Conservation (phyloP, 164 flowering plant genomes). For the Magnolia kwangsiensis region DNA sequence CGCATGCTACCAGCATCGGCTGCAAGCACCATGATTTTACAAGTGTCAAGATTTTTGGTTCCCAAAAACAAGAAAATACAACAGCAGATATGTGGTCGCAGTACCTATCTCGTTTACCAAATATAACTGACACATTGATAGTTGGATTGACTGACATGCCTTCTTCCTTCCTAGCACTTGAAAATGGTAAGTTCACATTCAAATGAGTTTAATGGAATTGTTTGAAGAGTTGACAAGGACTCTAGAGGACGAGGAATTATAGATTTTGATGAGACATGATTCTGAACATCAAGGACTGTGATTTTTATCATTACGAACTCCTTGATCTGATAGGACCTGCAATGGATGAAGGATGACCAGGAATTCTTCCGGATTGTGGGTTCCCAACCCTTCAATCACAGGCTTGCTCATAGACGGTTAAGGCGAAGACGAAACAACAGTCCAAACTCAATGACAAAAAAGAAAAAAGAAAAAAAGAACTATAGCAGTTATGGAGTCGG, state of each 20-base stretch:
- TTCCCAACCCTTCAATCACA: too few species aligned
- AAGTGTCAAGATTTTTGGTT: constrained; percentile 8
- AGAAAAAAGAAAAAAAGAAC: too few species aligned
- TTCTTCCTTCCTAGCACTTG: constrained; percentile 69
- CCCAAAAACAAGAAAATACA: neutral
- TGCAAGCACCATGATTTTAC: constrained; percentile 31
- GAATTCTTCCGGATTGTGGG: neutral
- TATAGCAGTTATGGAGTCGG: too few species aligned
- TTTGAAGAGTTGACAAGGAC: neutral
- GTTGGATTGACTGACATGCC: constrained; percentile 63
- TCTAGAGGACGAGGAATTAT: neutral
- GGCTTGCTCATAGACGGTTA: too few species aligned
- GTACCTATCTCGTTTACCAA: constrained; percentile 94
- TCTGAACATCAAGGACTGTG: too few species aligned
- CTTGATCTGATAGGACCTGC: too few species aligned
- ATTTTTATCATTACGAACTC: too few species aligned
- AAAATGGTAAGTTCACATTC: neutral
- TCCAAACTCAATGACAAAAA: too few species aligned
- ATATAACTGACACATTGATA: constrained; percentile 59
- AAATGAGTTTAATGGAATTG: neutral
- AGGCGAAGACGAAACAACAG: too few species aligned
- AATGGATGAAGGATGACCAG: neutral
- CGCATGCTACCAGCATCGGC: constrained; percentile 83
- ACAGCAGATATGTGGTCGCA: constrained; percentile 1
- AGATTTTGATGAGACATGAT: neutral